Evolutionary conservation across 208 protist species (phyloP).

Genomic region (Acanthamoeba healyi): DNA sequence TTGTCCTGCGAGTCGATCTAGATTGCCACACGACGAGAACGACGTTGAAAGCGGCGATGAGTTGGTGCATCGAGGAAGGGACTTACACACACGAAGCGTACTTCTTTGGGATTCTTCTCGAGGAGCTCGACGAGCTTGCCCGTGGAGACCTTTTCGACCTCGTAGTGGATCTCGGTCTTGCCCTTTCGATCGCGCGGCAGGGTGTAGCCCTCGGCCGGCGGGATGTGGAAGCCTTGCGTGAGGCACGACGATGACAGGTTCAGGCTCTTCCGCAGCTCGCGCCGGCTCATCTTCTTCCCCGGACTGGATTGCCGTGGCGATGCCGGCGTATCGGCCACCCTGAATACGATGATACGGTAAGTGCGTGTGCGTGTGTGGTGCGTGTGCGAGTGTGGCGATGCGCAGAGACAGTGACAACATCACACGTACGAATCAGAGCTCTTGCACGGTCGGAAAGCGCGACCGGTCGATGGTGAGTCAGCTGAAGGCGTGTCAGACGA

Average conservation of each 20-base stretch:
- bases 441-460: not conserved
- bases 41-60: too few relatives aligned
- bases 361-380: too few relatives aligned
- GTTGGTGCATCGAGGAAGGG: too few relatives aligned
- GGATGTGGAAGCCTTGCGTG: not conserved
- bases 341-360: too few relatives aligned
- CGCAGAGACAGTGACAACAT: too few relatives aligned
- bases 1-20: constrained; percentile 44
- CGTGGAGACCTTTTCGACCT: constrained; percentile 43
- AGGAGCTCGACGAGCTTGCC: constrained; percentile 42
- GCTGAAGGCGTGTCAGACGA: not conserved
- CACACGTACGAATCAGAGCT: constrained; percentile 1
- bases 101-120: constrained; percentile 16
- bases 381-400: too few relatives aligned
- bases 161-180: constrained; percentile 45
- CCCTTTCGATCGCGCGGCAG: constrained; percentile 42
- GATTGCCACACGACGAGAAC: not conserved
- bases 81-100: too few relatives aligned
- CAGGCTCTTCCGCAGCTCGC: not conserved
- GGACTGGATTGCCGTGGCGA: too few relatives aligned
- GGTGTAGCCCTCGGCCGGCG: not conserved
- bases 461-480: not conserved
- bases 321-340: too few relatives aligned
- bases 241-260: constrained; percentile 34
- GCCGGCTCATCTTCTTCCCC: constrained; percentile 21